phyloP scores from a whole-genome alignment of 1,139 yeast genomes.

The Yamadazyma membranifaciens region DNA sequence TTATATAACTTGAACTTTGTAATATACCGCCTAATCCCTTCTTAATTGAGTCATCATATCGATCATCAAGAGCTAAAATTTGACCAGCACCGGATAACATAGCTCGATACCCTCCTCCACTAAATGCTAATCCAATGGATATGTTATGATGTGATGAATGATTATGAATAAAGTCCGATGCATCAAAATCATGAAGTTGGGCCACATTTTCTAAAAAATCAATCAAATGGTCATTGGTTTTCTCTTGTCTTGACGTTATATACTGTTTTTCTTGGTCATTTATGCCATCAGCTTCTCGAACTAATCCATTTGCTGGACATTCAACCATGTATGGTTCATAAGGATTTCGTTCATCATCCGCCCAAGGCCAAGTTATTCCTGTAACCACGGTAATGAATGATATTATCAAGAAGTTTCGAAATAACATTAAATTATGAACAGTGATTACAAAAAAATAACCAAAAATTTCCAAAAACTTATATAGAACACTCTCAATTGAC shows the following conservation, averaged over 20 bases:
- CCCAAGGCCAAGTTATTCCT: constrained; percentile 19
- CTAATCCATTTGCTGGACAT: constrained; percentile 25
- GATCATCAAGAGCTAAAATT: constrained; percentile 33
- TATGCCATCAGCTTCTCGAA: constrained; percentile 29
- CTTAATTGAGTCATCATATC: constrained; percentile 24
- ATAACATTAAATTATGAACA: neutral
- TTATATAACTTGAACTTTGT: constrained; percentile 38
- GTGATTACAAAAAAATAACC: too few relatives aligned
- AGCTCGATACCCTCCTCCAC: constrained; percentile 50
- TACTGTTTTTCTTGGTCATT: constrained; percentile 29
- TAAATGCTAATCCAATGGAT: constrained; percentile 41
- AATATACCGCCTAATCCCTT: constrained; percentile 41
- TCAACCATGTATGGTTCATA: constrained; percentile 27
- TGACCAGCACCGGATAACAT: constrained; percentile 47
- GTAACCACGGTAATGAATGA: neutral
- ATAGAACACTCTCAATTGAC: too few relatives aligned
- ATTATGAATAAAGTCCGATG: constrained; percentile 26
- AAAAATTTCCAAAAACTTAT: too few relatives aligned
- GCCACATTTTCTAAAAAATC: constrained; percentile 31
- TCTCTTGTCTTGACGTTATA: constrained; percentile 24
- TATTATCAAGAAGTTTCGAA: neutral
- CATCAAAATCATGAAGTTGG: constrained; percentile 33
- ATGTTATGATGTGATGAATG: constrained; percentile 29
- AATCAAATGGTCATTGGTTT: constrained; percentile 31
- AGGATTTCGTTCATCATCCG: constrained; percentile 16